These are phyloP conservation scores for Luffa aegyptiaca DNA, from an alignment of 306 rosid genomes.

Conservation along the genomic window DNA sequence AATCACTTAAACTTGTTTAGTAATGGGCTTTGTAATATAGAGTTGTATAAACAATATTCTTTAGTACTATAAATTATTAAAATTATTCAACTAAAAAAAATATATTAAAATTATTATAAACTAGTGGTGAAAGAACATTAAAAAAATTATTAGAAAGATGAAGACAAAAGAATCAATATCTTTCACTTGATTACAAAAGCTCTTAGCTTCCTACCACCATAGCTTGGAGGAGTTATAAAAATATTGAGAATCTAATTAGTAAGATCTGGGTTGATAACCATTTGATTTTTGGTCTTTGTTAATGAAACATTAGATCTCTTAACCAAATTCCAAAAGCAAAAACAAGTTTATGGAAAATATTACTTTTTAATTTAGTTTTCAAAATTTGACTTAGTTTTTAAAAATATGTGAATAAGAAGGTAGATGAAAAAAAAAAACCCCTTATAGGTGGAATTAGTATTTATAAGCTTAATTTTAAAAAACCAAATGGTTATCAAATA, in stretches of 20 bases:
- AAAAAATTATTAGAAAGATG: not conserved
- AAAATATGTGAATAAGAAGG: no score
- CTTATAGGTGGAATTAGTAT: no score
- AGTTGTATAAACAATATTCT: not conserved
- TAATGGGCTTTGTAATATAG: not conserved
- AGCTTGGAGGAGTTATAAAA: not conserved
- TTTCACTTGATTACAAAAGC: not conserved
- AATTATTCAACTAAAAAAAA: not conserved
- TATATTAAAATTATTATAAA: not conserved
- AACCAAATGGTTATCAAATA: no score
- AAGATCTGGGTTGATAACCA: no score
- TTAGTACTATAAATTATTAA: not conserved
- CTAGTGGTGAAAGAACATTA: not conserved
- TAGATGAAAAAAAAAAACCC: no score
- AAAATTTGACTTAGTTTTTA: no score
- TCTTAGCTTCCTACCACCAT: not conserved
- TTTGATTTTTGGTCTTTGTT: no score
- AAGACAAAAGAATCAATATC: not conserved
- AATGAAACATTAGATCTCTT: no score
- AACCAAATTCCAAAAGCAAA: no score
- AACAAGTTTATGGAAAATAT: no score
- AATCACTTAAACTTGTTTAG: not conserved
- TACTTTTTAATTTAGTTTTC: no score
- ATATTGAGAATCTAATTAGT: not conserved
- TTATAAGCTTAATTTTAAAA: no score